A percentile compares a stretch with the other conserved stretches of the same genome.
These are phyloP conservation scores for Reutealis trisperma DNA, from an alignment of 345 rosid species.

Conservation along the genomic window DNA sequence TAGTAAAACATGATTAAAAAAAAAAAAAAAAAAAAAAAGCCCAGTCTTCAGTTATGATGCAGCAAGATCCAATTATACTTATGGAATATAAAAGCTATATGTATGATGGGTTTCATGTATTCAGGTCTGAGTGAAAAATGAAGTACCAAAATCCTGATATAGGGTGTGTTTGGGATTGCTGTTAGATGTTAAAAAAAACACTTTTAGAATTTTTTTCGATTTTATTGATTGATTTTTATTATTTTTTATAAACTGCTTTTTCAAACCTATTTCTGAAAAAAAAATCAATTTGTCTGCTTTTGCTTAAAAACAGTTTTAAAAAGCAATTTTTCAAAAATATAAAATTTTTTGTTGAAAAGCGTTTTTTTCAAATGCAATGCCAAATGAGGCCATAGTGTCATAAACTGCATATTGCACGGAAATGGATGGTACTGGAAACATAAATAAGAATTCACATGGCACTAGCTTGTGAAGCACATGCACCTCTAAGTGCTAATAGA, in stretches of 20 bases:
- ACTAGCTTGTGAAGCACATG: background rate
- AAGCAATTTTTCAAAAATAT: no score
- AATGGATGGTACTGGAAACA: background rate
- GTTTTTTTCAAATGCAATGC: no score
- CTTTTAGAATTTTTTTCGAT: no score
- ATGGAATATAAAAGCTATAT: background rate
- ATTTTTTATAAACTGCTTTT: no score
- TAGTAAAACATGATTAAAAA: background rate
- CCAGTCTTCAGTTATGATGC: background rate
- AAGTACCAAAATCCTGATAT: background rate
- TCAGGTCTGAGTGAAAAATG: background rate
- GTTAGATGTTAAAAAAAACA: no score
- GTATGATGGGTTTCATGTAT: background rate
- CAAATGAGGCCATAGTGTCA: no score
- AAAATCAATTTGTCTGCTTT: no score
- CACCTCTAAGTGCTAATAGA: background rate
- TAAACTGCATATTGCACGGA: background rate
- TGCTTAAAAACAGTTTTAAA: no score
- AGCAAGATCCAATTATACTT: background rate
- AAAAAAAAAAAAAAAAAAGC: background rate
- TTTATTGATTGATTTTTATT: no score
- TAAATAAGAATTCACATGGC: background rate
- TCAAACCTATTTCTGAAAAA: no score
- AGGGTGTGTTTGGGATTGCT: no score
- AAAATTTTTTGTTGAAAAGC: no score